phyloP scores from a whole-genome alignment of 2,329 filamentous ascomycete genomes.

The Dothideomycetes sp. region DNA sequence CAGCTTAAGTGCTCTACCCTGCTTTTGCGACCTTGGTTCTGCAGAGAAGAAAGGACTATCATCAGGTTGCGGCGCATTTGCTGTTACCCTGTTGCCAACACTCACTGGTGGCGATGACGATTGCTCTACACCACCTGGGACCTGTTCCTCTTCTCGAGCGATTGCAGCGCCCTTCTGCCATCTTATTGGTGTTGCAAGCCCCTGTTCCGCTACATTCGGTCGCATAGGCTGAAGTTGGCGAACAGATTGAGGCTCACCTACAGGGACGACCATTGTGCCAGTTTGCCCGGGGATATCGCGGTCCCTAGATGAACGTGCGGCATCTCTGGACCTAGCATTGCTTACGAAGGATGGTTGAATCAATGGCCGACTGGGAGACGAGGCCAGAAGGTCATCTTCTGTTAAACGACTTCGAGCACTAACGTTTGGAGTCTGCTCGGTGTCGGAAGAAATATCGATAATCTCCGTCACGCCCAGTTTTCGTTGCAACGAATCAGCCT shows the following conservation, averaged over 20 bases:
- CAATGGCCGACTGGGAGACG: conserved; percentile 7
- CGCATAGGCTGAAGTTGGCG: background rate
- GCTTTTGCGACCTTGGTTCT: background rate
- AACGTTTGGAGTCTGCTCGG: conserved; percentile 15
- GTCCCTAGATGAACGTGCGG: too few relatives aligned
- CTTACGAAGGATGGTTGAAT: background rate
- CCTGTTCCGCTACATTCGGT: background rate
- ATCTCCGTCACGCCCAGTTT: conserved; percentile 18
- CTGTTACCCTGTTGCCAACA: background rate
- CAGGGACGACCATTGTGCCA: too few relatives aligned
- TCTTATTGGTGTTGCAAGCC: too few relatives aligned
- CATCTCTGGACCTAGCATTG: background rate
- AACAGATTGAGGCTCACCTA: background rate
- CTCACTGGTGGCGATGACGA: conserved; percentile 1
- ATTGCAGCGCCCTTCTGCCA: too few relatives aligned
- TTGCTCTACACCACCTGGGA: conserved; percentile 1
- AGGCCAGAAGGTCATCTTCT: conserved; percentile 15
- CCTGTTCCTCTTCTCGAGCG: background rate
- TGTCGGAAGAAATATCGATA: conserved; percentile 26
- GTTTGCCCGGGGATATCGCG: too few relatives aligned
- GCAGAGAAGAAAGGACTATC: background rate
- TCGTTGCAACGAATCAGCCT: conserved; percentile 6
- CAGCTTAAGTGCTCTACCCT: conserved; percentile 26
- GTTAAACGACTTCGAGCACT: conserved; percentile 13
- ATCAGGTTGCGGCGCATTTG: background rate